These are phyloP conservation scores for Cetradonia linearis DNA, from an alignment of 495 filamentous ascomycete species.

Conservation along the genomic window DNA sequence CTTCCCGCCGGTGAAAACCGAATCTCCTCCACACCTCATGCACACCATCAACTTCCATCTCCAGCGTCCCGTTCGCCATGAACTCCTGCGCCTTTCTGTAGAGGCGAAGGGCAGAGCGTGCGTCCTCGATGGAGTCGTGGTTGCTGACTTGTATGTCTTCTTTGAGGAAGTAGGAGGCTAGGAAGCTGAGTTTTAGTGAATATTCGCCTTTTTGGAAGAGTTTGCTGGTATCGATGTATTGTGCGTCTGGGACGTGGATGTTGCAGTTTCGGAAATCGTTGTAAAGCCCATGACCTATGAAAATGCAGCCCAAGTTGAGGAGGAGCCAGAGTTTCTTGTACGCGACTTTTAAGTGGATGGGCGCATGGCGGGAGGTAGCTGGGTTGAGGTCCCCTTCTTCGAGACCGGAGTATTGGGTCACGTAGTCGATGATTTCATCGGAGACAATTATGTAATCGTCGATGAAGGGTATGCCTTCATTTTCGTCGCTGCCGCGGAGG, in stretches of 20 bases:
- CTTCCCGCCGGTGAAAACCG: constrained; percentile 48
- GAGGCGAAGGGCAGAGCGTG: constrained; percentile 74
- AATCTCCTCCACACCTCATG: constrained; percentile 69
- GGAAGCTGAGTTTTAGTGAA: constrained; percentile 71
- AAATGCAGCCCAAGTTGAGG: constrained; percentile 84
- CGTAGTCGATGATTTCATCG: constrained; percentile 89
- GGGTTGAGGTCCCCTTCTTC: constrained; percentile 72
- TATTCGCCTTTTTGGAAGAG: constrained; percentile 61
- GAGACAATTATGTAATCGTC: constrained; percentile 92
- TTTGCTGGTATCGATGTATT: constrained; percentile 87
- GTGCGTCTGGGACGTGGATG: constrained; percentile 82
- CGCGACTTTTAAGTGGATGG: constrained; percentile 78
- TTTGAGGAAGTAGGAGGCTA: constrained; percentile 78
- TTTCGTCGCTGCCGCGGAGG: constrained; percentile 61
- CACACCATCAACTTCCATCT: constrained; percentile 69
- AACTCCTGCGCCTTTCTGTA: constrained; percentile 89
- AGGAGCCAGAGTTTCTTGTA: constrained; percentile 98
- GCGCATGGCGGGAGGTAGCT: constrained; percentile 58
- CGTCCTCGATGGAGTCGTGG: constrained; percentile 92
- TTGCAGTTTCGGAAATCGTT: constrained; percentile 97
- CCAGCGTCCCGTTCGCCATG: constrained; percentile 69
- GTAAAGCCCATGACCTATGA: constrained; percentile 84
- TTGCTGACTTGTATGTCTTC: constrained; percentile 83
- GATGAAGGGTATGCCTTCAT: constrained; percentile 78
- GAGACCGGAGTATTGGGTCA: constrained; percentile 89